These are phyloP conservation scores for Pseudogymnoascus sp. DNA, from an alignment of 2,329 filamentous ascomycete species.

Conservation along the genomic window DNA sequence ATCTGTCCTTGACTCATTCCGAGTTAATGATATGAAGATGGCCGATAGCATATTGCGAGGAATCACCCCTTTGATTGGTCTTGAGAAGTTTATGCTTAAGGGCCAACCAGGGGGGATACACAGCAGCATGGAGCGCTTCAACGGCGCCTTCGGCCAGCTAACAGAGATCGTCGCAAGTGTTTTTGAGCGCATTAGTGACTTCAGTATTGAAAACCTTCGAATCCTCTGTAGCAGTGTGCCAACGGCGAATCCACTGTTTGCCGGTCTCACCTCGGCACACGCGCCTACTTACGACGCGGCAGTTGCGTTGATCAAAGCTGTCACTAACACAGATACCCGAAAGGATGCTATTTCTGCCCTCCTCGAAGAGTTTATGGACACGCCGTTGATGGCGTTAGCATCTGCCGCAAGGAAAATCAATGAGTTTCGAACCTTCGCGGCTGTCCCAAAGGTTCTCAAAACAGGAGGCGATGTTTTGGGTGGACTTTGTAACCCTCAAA, in stretches of 20 bases:
- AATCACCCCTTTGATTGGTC: slow-evolving; percentile 56
- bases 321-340: slow-evolving; percentile 57
- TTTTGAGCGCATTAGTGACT: slow-evolving; percentile 70
- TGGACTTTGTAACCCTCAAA: slow-evolving; percentile 46
- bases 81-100: slow-evolving; percentile 56
- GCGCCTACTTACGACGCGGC: slow-evolving; percentile 70
- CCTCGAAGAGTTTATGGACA: slow-evolving; percentile 36
- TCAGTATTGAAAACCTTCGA: slow-evolving; percentile 59
- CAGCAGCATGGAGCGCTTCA: slow-evolving; percentile 58
- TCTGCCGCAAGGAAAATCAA: slow-evolving; percentile 36
- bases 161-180: slow-evolving; percentile 60
- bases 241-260: slow-evolving; percentile 66
- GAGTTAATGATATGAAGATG: slow-evolving; percentile 59
- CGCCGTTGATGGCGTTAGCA: slow-evolving; percentile 38
- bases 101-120: slow-evolving; percentile 29
- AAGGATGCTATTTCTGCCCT: slow-evolving; percentile 41
- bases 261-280: slow-evolving; percentile 73
- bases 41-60: slow-evolving; percentile 57
- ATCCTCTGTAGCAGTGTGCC: slow-evolving; percentile 34
- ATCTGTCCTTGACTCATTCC: slow-evolving; percentile 59
- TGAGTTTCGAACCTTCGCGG: slow-evolving; percentile 42
- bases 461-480: slow-evolving; percentile 49
- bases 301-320: slow-evolving; percentile 72
- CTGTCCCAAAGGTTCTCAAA: slow-evolving; percentile 48
- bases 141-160: slow-evolving; percentile 56